Percentiles rank a stretch among this genome's conserved stretches.
Conservation (phyloP, 495 filamentous ascomycete genomes). For the Aspergillus sclerotioniger region DNA sequence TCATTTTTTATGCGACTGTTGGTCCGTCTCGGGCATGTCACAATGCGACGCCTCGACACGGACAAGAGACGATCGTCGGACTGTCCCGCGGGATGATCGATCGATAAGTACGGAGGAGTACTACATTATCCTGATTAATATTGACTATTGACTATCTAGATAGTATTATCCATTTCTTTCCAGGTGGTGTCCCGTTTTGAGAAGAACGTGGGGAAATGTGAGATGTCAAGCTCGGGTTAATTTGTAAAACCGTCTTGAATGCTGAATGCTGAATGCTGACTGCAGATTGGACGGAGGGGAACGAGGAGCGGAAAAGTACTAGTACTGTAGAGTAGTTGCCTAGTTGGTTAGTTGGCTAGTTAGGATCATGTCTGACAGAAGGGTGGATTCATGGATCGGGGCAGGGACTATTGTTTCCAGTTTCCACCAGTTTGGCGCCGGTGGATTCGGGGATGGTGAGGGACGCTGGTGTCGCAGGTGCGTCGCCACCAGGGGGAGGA, state of each 20-base stretch:
- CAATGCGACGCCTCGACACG: slow-evolving; percentile 11
- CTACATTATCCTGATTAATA: neutral
- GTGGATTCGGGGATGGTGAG: slow-evolving; percentile 17
- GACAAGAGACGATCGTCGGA: slow-evolving; percentile 10
- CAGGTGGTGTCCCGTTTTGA: neutral
- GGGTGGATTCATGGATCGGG: slow-evolving; percentile 14
- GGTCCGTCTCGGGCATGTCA: slow-evolving; percentile 14
- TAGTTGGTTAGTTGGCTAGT: too few relatives aligned
- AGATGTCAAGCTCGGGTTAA: slow-evolving; percentile 5
- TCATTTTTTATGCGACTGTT: slow-evolving; percentile 1
- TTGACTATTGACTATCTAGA: too few relatives aligned
- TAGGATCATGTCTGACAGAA: slow-evolving; percentile 8
- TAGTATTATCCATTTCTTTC: neutral
- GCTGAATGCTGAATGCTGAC: too few relatives aligned
- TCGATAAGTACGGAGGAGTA: slow-evolving; percentile 2
- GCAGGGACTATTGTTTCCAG: slow-evolving; percentile 23
- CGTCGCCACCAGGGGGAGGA: slow-evolving; percentile 13
- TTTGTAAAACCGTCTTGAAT: neutral
- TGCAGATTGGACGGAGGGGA: too few relatives aligned
- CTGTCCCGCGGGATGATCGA: slow-evolving; percentile 15
- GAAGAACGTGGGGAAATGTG: slow-evolving; percentile 7
- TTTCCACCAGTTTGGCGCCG: slow-evolving; percentile 23
- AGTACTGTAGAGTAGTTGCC: too few relatives aligned
- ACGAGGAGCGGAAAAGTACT: too few relatives aligned
- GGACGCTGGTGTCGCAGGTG: slow-evolving; percentile 19